Conservation (phyloP, 306 rosid genomes). For the Urtica urens region DNA sequence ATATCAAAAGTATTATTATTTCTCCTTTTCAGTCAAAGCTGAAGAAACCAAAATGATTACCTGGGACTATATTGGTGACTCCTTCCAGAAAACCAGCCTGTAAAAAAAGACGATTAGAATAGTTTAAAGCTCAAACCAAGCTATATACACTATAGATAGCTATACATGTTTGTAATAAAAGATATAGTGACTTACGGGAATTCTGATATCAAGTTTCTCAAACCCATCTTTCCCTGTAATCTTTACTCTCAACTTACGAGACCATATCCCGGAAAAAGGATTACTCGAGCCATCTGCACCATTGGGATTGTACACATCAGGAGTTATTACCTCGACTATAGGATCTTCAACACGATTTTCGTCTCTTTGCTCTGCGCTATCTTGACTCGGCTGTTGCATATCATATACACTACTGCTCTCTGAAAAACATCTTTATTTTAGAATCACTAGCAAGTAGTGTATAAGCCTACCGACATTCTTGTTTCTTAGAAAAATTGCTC, state of each 20-base stretch:
- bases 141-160: not conserved
- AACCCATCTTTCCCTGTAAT: conserved; percentile 85
- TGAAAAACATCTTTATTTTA: conserved; percentile 49
- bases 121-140: not conserved
- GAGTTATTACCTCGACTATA: conserved; percentile 81
- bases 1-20: too few species aligned
- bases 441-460: conserved; percentile 25
- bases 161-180: not conserved
- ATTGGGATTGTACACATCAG: conserved; percentile 70
- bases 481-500: too few species aligned
- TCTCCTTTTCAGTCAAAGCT: conserved; percentile 6
- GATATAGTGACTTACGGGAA: conserved; percentile 63
- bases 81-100: conserved; percentile 98
- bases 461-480: too few species aligned
- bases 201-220: conserved; percentile 75
- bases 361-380: conserved; percentile 51
- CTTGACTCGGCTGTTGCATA: conserved; percentile 49
- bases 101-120: not conserved
- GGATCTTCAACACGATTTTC: conserved; percentile 60
- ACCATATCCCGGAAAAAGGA: conserved; percentile 74
- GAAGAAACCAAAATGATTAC: conserved; percentile 27
- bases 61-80: conserved; percentile 85
- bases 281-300: conserved; percentile 58
- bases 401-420: conserved; percentile 55
- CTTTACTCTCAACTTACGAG: conserved; percentile 72